Evolutionary conservation across 768 basidiomycete species (phyloP).

Genomic region (Pluteus cervinus): DNA sequence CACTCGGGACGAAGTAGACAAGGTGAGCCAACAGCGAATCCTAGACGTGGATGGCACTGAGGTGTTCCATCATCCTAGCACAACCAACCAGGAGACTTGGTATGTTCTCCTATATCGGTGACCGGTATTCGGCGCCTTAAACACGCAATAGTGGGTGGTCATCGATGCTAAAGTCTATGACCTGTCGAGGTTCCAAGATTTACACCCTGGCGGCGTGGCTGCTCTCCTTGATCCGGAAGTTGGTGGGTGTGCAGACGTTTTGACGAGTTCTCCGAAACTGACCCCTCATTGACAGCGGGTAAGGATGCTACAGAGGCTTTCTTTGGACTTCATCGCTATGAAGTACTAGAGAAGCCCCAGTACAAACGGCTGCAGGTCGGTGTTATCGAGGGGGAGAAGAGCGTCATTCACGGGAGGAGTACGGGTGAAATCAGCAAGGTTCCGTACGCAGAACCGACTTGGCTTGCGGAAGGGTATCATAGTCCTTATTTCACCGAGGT

Average conservation of each 20-base stretch:
- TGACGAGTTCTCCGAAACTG: background rate
- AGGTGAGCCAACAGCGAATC: conserved; percentile 36
- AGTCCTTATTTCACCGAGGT: conserved; percentile 76
- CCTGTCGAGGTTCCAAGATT: conserved; percentile 65
- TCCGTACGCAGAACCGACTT: conserved; percentile 78
- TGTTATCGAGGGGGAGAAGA: conserved; percentile 51
- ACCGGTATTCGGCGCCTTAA: background rate
- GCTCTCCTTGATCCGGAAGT: conserved; percentile 74
- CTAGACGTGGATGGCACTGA: background rate
- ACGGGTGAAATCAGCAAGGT: conserved; percentile 57
- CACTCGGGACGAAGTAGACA: conserved; percentile 65
- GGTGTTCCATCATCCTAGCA: conserved; percentile 43
- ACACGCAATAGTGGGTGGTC: conserved; percentile 61
- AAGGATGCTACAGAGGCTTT: conserved; percentile 78
- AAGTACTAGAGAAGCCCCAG: conserved; percentile 63
- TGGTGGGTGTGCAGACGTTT: conserved; percentile 32
- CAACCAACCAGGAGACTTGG: conserved; percentile 71
- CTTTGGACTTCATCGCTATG: conserved; percentile 68
- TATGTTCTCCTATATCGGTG: conserved; percentile 18
- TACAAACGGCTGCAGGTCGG: conserved; percentile 63
- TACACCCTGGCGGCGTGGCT: conserved; percentile 78
- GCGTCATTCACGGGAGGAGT: conserved; percentile 37
- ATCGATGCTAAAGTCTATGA: conserved; percentile 84
- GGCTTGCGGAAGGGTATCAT: conserved; percentile 59
- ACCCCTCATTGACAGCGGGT: conserved; percentile 39